Conservation (phyloP, 345 rosid species). For the Ailanthus altissimus region DNA sequence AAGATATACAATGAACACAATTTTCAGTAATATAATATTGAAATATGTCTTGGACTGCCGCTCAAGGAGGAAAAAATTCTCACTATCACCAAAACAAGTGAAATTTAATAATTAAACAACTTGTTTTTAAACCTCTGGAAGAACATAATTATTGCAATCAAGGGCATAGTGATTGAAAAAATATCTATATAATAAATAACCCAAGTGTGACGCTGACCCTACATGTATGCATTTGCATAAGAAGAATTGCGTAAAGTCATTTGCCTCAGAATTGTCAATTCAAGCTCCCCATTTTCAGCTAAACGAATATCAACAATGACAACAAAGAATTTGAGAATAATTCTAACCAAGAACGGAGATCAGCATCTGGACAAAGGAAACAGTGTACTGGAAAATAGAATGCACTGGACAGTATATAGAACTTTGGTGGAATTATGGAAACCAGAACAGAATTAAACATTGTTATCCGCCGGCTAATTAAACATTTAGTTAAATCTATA, state of each 20-base stretch:
- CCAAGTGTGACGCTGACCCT: background rate
- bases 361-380: background rate
- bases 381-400: background rate
- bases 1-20: background rate
- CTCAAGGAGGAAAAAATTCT: background rate
- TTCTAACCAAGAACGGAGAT: conserved; percentile 9
- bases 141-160: conserved; percentile 3
- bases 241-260: background rate
- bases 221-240: conserved; percentile 1
- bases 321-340: conserved; percentile 1
- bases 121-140: conserved; percentile 8
- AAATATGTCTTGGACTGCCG: conserved; percentile 1
- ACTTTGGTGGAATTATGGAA: conserved; percentile 21
- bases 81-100: background rate
- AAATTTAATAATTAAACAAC: background rate
- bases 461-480: conserved; percentile 36
- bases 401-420: background rate
- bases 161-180: background rate
- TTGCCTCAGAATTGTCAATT: conserved; percentile 26
- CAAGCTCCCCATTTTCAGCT: background rate
- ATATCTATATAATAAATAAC: background rate
- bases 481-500: conserved; percentile 15
- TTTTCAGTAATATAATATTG: background rate
- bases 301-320: background rate
- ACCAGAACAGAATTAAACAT: background rate